Base-by-base conservation (phyloP, 2,329 filamentous ascomycete species). In the Calycina herbarum region DNA sequence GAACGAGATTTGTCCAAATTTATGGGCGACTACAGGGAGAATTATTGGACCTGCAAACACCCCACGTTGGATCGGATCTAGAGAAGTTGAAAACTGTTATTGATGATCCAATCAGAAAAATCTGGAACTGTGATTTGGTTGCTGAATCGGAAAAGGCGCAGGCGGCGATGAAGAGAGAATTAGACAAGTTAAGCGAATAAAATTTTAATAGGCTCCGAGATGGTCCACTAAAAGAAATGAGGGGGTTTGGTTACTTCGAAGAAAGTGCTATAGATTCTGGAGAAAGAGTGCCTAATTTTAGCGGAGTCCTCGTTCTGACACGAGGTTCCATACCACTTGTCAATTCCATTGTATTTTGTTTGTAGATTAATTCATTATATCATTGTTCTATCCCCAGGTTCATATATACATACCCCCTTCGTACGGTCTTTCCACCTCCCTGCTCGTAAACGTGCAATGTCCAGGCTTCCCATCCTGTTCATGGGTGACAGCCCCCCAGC, bases 391-490 rank as follows among this genome's bases (percentile, higher is more conserved):
- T 51, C 45, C 10, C n/a, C 24, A 51, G 1, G 6, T 33, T 67
- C 61, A 70, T 59, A 70, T 65, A 67, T 70, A 70, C 27, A 64
- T 42, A 15, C 61, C 62, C 13, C 65, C 64, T 17, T 58, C 6
- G 27, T n/a, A 61, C 5, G 68, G 68, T 40, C 8, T 42, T 31
- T 70, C 67, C 1, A 68, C 67, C 17, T 68, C 58, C 13, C 59
- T 62, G 61, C 67, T 66, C 29, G 59, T 65, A 62, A 70, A 69
- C 33, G 67, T 65, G 51, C 67, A 70, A 66, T 70, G 68, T 6
- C 68, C 68, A 15, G 67, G 68, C 13, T 40, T 58, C 17, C 64
- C 60, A 56, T 66, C 64, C 10, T 57, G 33, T 2, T 35, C 45
- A 29, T 68, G 66, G 27, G 40, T 62, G 8, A 70, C 58, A 5